Evolutionary conservation across 2,329 filamentous ascomycete species (phyloP), one percentile per base, ranked within the genome.

Genomic region (Rhexocercosporidium sp.): DNA sequence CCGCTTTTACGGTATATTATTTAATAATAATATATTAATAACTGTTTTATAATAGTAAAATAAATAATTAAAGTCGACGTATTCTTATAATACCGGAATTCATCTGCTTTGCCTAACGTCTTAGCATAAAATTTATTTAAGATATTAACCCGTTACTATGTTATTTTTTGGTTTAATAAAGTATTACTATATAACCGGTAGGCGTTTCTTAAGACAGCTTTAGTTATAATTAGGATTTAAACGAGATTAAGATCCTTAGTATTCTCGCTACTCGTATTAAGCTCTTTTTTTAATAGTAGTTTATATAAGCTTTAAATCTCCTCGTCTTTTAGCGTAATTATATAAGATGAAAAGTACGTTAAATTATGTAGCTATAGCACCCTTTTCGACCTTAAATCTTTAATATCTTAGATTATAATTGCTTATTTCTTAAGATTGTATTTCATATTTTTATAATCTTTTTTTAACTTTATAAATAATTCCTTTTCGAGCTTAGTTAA

Each of bases 241-340:
- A n/a, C n/a, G n/a, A n/a, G n/a, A n/a, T n/a, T n/a, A n/a, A n/a
- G n/a, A n/a, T n/a, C n/a, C n/a, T n/a, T 59, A 29, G 34, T 47
- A 39, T 69, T 18, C 3, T 56, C 57, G 29, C 1, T 31, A 31
- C 29, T 1, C 1, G 41, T 29, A 47, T 71, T 44, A 8, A 66
- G 31, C 37, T 66, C 63, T 57, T 66, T 66, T 59, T 69, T 66
- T n/a, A 9, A 22, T 60, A 18, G 65, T 27, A 67, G 62, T 56
- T 69, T 64, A 44, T 71, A 70, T 18, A 34, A 66, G 53, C 34
- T 14, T 62, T 25, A 53, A 31, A 69, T 67, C 66, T 69, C 59
- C 27, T 65, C 31, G 29, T 70, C 66, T 39, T 62, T 57, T 25
- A 69, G 34, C 12, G 3, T 54, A 41, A 25, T 27, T 16, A 67